Evolutionary conservation across 2,329 filamentous ascomycete species (phyloP).

Genomic region (Apiospora saccharicola): DNA sequence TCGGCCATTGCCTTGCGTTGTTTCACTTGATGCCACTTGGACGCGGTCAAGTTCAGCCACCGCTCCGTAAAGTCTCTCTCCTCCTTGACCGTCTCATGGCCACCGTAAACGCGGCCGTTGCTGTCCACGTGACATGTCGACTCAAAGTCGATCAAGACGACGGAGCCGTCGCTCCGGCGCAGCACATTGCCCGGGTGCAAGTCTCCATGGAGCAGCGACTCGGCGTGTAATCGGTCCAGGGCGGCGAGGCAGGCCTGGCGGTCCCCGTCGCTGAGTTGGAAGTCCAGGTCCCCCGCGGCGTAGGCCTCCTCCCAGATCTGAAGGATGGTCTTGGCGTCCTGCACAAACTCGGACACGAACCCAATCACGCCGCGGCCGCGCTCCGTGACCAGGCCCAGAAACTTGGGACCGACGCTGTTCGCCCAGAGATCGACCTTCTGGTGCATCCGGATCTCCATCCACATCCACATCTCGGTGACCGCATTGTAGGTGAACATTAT

Average conservation of each 20-base stretch:
- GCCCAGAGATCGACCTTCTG: no score
- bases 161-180: conserved; percentile 4
- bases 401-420: conserved; percentile 9
- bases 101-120: not conserved
- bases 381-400: conserved; percentile 21
- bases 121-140: no score
- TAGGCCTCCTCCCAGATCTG: no score
- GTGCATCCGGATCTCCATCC: not conserved
- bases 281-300: not conserved
- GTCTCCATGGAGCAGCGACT: not conserved
- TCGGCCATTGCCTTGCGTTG: not conserved
- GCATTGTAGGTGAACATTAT: no score
- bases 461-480: no score
- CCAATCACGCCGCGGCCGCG: conserved; percentile 25
- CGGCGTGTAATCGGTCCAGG: not conserved
- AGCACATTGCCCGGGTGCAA: not conserved
- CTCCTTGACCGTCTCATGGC: not conserved
- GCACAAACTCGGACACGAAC: conserved; percentile 9
- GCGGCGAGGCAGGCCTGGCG: not conserved
- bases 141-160: conserved; percentile 17
- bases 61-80: not conserved
- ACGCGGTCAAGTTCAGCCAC: not conserved
- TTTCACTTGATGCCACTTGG: not conserved
- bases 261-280: not conserved
- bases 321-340: conserved; percentile 12